Conservation (phyloP, 441 rosid species). For the Jatropha podagrica region DNA sequence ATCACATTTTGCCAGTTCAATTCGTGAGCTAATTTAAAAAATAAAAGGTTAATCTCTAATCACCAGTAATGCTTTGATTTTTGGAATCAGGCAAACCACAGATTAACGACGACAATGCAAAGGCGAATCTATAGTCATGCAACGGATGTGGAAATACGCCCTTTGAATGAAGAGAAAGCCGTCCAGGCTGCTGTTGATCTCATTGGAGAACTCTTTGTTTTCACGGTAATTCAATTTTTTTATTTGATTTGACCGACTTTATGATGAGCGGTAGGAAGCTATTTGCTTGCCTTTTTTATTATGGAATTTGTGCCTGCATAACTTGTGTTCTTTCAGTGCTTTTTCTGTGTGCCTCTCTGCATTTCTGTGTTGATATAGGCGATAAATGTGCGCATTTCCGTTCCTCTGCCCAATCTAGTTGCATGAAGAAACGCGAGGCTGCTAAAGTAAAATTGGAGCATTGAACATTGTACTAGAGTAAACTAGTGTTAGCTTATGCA, state of each 20-base stretch:
- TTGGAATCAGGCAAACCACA: slow-evolving; percentile 61
- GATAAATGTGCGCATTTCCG: background rate
- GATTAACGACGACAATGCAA: slow-evolving; percentile 71
- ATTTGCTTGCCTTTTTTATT: background rate
- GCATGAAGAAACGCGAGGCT: background rate
- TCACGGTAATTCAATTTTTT: slow-evolving; percentile 47
- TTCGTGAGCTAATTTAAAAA: background rate
- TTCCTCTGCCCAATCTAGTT: background rate
- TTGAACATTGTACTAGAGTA: background rate
- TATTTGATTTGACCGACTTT: background rate
- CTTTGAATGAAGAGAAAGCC: slow-evolving; percentile 88
- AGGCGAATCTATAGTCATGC: slow-evolving; percentile 73
- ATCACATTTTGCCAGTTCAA: background rate
- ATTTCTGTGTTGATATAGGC: background rate
- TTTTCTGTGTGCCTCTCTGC: background rate
- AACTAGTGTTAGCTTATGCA: background rate
- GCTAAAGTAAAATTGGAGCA: background rate
- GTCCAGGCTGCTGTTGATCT: slow-evolving; percentile 95
- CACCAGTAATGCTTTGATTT: background rate
- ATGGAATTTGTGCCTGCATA: background rate
- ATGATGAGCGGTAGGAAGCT: background rate
- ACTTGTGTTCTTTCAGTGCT: background rate
- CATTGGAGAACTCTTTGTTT: slow-evolving; percentile 83
- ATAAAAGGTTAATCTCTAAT: background rate
- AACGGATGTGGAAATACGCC: slow-evolving; percentile 82